Base-by-base conservation (phyloP, 1,139 yeast species). In the Sugiyamaella japonica region DNA sequence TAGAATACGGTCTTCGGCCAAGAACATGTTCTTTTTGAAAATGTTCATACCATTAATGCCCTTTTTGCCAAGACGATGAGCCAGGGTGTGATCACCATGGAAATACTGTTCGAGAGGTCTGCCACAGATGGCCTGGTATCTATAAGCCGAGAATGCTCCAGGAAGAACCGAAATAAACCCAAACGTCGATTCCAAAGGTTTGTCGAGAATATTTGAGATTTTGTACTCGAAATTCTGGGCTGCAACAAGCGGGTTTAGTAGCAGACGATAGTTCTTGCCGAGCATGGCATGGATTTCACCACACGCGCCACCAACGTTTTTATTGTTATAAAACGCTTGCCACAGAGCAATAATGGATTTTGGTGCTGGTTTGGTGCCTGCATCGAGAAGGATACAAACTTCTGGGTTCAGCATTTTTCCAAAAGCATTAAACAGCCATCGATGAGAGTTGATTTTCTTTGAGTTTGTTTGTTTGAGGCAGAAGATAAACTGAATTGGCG, bases 261-360 rank as follows among this genome's bases (percentile, higher is more conserved):
- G 83, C 62, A 91, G 76, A 59, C 89, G 87, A 39, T 75, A 68
- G 80, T 97, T 89, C 66, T 83, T 86, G 48, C 98, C 98, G 66
- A 88, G 87, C 88, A 91, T 86, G 1, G 97, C 90, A 59, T 86
- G 88, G 66, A 91, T 90, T 71, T 91, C 97, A 58, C 99, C 99
- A 20, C 97, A 96, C 1, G 96, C 98, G 61, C 98, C 99, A 1
- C 97, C 99, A 54, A 91, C 96, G 66, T 91, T 90, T 1, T 97
- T 89, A 70, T 91, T 97, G 66, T 85, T 81, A 71, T 91, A 97
- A 70, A 91, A 91, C 0, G 96, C 96, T 70, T 91, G 91, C 99
- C 99, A 91, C 58, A 91, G 76, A 62, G 90, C 91, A 65, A 91
- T 89, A 42, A 91, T 76, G 0, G 98, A 91, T 57, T 86, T 85